Evolutionary conservation across 495 filamentous ascomycete species (phyloP).

Genomic region (Penicillium angulare): DNA sequence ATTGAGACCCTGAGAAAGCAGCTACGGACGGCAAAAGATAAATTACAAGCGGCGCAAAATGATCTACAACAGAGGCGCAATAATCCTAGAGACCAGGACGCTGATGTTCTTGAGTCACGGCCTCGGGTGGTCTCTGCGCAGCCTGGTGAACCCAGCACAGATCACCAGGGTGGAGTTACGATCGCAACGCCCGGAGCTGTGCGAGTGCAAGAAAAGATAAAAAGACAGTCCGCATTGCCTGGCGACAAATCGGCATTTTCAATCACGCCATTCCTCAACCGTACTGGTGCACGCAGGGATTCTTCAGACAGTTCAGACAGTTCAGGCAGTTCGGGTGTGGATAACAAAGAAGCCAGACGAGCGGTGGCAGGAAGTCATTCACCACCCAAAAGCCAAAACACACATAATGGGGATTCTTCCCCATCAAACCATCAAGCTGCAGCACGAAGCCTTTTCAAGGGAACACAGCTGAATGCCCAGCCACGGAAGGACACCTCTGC

Average conservation of each 20-base stretch:
- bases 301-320: constrained; percentile 38
- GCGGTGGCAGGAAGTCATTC: constrained; percentile 1
- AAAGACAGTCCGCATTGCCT: constrained; percentile 52
- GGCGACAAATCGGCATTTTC: constrained; percentile 90
- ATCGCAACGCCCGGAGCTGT: constrained; percentile 70
- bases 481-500: constrained; percentile 1
- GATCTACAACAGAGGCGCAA: constrained; percentile 44
- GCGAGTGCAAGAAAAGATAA: constrained; percentile 51
- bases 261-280: constrained; percentile 88
- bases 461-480: constrained; percentile 2
- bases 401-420: neutral
- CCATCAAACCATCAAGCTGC: neutral
- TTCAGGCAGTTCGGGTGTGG: constrained; percentile 33
- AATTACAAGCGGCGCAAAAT: constrained; percentile 59
- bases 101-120: constrained; percentile 35
- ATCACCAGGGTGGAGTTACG: constrained; percentile 48
- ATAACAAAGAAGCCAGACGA: constrained; percentile 24
- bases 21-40: constrained; percentile 62
- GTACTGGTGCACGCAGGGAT: constrained; percentile 56
- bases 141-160: constrained; percentile 36
- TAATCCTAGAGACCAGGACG: constrained; percentile 11
- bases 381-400: constrained; percentile 1
- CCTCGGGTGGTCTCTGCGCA: constrained; percentile 31
- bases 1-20: constrained; percentile 67
- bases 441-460: neutral